phyloP scores from a whole-genome alignment of 2,329 filamentous ascomycete genomes.

The Aureobasidium sp. region DNA sequence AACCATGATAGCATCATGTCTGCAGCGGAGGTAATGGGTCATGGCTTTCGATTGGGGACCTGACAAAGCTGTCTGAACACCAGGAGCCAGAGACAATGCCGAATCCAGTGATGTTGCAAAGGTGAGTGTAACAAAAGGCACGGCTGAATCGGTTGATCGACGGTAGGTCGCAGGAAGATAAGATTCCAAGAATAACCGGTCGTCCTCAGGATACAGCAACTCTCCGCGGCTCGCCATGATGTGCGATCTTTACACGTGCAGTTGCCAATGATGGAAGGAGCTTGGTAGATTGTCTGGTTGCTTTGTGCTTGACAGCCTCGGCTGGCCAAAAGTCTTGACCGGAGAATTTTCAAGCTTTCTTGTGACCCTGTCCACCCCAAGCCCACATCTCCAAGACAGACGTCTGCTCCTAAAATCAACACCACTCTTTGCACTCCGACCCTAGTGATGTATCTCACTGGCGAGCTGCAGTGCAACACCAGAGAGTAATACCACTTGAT shows the following conservation, averaged over 20 bases:
- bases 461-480: constrained; percentile 5
- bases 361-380: background rate
- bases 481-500: background rate
- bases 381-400: background rate
- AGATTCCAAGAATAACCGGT: constrained; percentile 38
- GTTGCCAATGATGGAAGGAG: background rate
- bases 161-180: constrained; percentile 34
- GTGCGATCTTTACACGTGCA: background rate
- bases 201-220: constrained; percentile 31
- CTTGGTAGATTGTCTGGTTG: background rate
- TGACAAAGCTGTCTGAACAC: constrained; percentile 73
- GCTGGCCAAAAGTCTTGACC: constrained; percentile 2
- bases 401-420: background rate
- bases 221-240: constrained; percentile 13
- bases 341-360: background rate
- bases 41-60: constrained; percentile 78
- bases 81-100: constrained; percentile 64
- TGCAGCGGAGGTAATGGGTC: constrained; percentile 81
- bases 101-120: constrained; percentile 88
- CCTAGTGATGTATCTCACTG: background rate
- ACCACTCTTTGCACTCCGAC: background rate
- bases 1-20: constrained; percentile 75
- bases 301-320: background rate
- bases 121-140: constrained; percentile 64
- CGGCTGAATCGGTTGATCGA: background rate